Evolutionary conservation across 192 early-diverging fungal genomes (phyloP), one percentile per base, ranked within the genome.

Genomic region (Helicostylum pulchrum): DNA sequence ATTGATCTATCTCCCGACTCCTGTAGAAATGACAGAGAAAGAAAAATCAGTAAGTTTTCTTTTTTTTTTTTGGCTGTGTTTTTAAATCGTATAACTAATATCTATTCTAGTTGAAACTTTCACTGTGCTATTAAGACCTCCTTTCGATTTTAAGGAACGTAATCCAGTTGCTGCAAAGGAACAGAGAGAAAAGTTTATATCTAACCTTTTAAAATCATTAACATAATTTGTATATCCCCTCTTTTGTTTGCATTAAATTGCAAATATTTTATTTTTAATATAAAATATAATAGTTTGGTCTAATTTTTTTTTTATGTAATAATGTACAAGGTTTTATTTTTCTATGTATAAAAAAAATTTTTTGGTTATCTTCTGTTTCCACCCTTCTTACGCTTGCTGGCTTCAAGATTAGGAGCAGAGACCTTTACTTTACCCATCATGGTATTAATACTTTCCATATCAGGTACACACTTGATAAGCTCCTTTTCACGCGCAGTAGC

Each of bases 341-440:
- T 39, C 9, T 39, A 39, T 3, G 6, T 39, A 39, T 3, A 39
- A 5, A 39, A 10, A 9, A 39, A 10, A n/a, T n/a, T n/a, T n/a
- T n/a, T 39, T 9, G 36, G 9, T 39, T 39, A 39, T 39, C 36
- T 39, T 39, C 36, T 39, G 6, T 72, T 68, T 14, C 67, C 67
- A 12, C 64, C 67, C 20, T 75, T 77, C 67, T 88, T 89, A 17
- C 85, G 81, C 61, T 84, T 84, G 54, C 80, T 77, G 2, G 83
- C 79, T 34, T 90, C 90, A 42, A 90, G 80, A 68, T 90, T 88
- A 2, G 88, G 88, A 11, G 90, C 89, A 9, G 85, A 82, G 12
- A 92, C 87, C 71, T 95, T 97, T 57, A 87, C 87, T 76, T 97
- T 95, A 43, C 92, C 86, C 57, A 95, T 79, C 85, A 95, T 90